A percentile compares a stretch with the other conserved stretches of the same genome.
Conservation (phyloP, 306 rosid genomes). For the Cyclanthera cordifolia region DNA sequence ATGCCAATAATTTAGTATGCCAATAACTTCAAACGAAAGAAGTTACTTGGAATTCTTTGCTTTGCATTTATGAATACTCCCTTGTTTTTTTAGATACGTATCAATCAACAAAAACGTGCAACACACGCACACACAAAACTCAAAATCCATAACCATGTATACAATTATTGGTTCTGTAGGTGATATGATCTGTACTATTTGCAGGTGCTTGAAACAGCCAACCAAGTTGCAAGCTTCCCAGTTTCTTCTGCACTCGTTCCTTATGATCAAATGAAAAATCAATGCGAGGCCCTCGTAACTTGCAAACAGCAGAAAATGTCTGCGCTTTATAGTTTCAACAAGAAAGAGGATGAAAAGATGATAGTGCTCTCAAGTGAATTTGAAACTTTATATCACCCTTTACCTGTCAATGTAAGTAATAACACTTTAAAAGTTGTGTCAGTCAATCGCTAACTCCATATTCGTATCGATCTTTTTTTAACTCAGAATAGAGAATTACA, state of each 20-base stretch:
- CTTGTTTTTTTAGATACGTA: no score
- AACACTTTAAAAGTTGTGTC: no score
- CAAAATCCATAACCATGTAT: not conserved
- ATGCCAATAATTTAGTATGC: not conserved
- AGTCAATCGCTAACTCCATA: no score
- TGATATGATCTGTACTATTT: constrained; percentile 13
- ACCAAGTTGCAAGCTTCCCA: constrained; percentile 73
- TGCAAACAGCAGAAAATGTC: constrained; percentile 85
- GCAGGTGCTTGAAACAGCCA: constrained; percentile 84
- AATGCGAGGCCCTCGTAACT: constrained; percentile 79
- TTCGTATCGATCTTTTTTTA: no score
- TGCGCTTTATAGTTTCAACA: constrained; percentile 68
- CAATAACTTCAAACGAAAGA: no score
- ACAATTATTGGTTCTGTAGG: not conserved
- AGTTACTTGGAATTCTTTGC: no score
- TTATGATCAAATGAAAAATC: constrained; percentile 86
- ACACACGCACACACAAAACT: not conserved
- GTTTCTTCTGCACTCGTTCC: constrained; percentile 55
- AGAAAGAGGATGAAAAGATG: constrained; percentile 46
- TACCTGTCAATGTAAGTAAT: constrained; percentile 37
- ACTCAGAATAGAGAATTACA: not conserved
- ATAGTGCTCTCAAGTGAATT: constrained; percentile 43
- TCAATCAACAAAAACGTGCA: no score
- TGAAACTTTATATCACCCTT: constrained; percentile 26
- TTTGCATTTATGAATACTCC: no score